These are phyloP conservation scores for Naganishia antarctica DNA, from an alignment of 768 basidiomycete genomes.

Conservation along the genomic window DNA sequence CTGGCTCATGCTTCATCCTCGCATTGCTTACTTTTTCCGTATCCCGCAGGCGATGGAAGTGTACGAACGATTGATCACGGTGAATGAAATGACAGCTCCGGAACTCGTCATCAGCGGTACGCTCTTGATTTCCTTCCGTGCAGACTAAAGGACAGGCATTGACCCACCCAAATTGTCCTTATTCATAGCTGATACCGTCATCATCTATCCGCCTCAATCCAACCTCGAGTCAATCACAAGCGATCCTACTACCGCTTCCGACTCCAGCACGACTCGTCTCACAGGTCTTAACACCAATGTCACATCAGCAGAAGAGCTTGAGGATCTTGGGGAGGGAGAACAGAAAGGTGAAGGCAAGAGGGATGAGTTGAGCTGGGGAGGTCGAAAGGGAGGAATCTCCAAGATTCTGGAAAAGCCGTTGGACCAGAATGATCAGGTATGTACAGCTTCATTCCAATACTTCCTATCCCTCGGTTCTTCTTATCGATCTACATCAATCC, in stretches of 20 bases:
- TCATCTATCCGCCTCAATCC: conserved; percentile 62
- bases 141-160: no score
- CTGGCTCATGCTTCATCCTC: no score
- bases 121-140: no score
- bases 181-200: conserved; percentile 80
- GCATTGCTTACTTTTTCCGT: neutral
- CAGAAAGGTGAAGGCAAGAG: neutral
- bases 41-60: conserved; percentile 65
- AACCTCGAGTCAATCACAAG: conserved; percentile 18
- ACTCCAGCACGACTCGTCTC: conserved; percentile 37
- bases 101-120: conserved; percentile 74
- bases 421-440: conserved; percentile 61
- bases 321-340: conserved; percentile 14
- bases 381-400: conserved; percentile 51
- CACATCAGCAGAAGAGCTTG: conserved; percentile 3
- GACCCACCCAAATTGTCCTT: neutral
- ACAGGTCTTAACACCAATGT: conserved; percentile 17
- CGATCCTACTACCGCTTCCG: conserved; percentile 29
- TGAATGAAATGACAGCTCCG: conserved; percentile 61
- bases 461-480: neutral
- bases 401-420: conserved; percentile 85
- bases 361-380: conserved; percentile 23
- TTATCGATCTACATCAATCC: neutral
- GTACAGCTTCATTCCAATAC: conserved; percentile 17
- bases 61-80: conserved; percentile 65